Base-by-base conservation (phyloP, 495 filamentous ascomycete genomes). In the Penicillium coffeae region DNA sequence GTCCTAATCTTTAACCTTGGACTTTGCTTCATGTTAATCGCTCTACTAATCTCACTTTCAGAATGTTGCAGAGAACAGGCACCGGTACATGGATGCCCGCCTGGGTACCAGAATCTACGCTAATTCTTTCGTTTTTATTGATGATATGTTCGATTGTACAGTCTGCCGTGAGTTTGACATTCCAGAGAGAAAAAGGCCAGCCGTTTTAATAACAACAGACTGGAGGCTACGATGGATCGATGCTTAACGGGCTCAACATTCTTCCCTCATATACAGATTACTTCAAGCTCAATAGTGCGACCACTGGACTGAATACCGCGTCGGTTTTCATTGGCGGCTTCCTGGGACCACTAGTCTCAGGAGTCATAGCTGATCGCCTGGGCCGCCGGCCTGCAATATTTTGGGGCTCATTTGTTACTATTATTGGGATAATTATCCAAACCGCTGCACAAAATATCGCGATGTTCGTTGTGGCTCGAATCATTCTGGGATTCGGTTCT, bases 61-160 rank as follows among this genome's bases (percentile, higher is more conserved):
- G 10, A 30, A 72, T 72, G 66, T 34, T 72, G 19, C 51, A 59
- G 40, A 66, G 53, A 49, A 56, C 68, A 12, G 35, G 42, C 8
- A 76, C 73, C 3, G 73, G 73, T 8, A 78, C 72, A 21, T 78
- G 74, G 74, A 59, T 78, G 37, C 72, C 73, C n/a, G 72, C 73
- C n/a, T 75, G 69, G 65, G 72, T 76, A 27, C 75, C 75, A 8
- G 57, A 74, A 50, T 72, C 68, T 8, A 71, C 72, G 2, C n/a
- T 58, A 21, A 62, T 58, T 5, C 38, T 78, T 3, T 69, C 70
- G 0, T 36, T 71, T 13, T 50, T 76, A 33, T 58, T 78, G 35
- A 47, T 78, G 13, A 37, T 75, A 27, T 76, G 70, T 47, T 75
- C 73, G 15, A 66, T 69, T 32, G 73, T 76, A 14, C 73, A 76